These are phyloP conservation scores for Penicillium sp. DNA, from an alignment of 2,329 filamentous ascomycete genomes.

Conservation along the genomic window DNA sequence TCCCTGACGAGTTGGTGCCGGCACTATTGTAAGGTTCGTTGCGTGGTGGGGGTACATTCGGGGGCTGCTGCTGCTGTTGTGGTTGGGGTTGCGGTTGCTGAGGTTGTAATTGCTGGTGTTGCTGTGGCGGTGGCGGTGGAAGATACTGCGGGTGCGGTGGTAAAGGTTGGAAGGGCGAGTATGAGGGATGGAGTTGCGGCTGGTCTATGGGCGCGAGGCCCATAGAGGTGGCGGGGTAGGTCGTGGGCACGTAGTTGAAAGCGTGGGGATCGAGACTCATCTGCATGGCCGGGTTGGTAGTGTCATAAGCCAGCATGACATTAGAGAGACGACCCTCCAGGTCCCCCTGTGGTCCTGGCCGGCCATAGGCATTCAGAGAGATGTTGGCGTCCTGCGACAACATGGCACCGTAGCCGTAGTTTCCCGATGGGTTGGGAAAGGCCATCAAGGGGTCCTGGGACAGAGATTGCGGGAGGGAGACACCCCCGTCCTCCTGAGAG, in stretches of 20 bases:
- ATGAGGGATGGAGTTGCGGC: conserved; percentile 15
- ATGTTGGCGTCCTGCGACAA: conserved; percentile 18
- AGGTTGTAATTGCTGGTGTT: conserved; percentile 8
- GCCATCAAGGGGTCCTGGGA: conserved; percentile 15
- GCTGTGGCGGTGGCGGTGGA: background rate
- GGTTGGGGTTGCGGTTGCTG: background rate
- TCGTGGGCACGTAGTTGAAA: conserved; percentile 24
- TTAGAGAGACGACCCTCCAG: conserved; percentile 25
- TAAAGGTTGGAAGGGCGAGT: conserved; percentile 5
- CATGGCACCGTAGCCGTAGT: conserved; percentile 17
- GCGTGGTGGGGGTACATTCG: background rate
- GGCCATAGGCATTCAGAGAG: conserved; percentile 17
- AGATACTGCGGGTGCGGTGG: conserved; percentile 10
- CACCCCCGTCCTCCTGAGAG: conserved; percentile 8
- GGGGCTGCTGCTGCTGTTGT: background rate
- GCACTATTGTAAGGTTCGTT: conserved; percentile 11
- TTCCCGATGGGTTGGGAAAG: conserved; percentile 12
- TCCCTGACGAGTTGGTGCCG: conserved; percentile 12
- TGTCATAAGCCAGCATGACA: conserved; percentile 28
- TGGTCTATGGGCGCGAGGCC: conserved; percentile 17
- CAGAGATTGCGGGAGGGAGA: conserved; percentile 8
- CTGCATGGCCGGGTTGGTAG: conserved; percentile 18
- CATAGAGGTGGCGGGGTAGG: conserved; percentile 22
- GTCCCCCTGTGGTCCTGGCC: conserved; percentile 4
- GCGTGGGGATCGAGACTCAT: conserved; percentile 22